phyloP scores from a whole-genome alignment of 2,329 filamentous ascomycete species.

The Colletotrichum gloeosporioides region DNA sequence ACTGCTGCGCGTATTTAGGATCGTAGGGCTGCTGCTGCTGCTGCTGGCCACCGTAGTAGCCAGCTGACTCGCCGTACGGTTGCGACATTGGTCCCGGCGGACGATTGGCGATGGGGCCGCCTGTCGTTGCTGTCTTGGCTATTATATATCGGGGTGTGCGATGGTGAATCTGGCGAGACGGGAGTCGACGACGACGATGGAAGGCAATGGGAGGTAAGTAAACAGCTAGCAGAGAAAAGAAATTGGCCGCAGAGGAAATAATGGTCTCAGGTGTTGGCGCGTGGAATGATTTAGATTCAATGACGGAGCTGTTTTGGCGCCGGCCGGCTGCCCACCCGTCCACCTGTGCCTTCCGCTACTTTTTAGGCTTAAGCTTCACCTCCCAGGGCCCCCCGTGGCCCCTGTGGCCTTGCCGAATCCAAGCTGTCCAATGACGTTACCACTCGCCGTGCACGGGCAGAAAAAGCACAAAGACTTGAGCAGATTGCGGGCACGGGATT shows the following conservation, averaged over 20 bases:
- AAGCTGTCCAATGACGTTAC: background rate
- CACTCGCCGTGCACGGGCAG: background rate
- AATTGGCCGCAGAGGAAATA: background rate
- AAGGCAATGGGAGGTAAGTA: background rate
- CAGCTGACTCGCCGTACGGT: slow-evolving; percentile 16
- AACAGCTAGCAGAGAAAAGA: background rate
- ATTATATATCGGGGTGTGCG: background rate
- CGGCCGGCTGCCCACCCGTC: background rate
- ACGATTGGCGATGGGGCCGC: background rate
- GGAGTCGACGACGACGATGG: background rate
- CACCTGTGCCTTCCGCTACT: background rate
- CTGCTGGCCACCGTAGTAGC: slow-evolving; percentile 20
- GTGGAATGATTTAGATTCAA: background rate
- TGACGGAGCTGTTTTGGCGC: background rate
- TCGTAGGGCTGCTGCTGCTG: slow-evolving; percentile 29
- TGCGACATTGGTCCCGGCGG: slow-evolving; percentile 11
- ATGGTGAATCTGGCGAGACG: background rate
- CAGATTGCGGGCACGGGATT: background rate
- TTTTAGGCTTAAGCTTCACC: background rate
- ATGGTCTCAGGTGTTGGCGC: background rate
- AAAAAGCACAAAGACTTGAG: background rate
- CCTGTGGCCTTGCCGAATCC: background rate
- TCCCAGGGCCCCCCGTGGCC: background rate
- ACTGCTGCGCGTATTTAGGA: slow-evolving; percentile 31
- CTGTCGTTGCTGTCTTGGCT: background rate